These are phyloP conservation scores for Leishmania aethiopica DNA, from an alignment of 208 protist species.

Conservation along the genomic window DNA sequence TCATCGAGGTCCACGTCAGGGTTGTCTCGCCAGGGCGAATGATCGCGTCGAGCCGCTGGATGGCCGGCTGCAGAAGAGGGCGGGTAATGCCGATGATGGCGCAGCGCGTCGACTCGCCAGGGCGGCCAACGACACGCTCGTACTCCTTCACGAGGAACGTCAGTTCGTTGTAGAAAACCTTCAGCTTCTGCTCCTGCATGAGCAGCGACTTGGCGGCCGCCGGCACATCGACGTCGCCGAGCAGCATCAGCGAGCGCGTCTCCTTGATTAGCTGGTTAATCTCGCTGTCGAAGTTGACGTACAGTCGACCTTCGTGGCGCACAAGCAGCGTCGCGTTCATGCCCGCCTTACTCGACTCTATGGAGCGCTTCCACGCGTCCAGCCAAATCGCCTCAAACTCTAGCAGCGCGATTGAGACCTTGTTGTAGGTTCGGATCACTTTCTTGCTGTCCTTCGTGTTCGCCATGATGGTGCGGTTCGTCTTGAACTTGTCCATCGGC, in stretches of 20 bases:
- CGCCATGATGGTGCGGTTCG: conserved; percentile 93
- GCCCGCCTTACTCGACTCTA: conserved; percentile 93
- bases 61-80: conserved; percentile 88
- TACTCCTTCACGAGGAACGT: conserved; percentile 74
- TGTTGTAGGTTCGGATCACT: conserved; percentile 97
- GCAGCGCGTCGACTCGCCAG: conserved; percentile 29
- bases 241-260: conserved; percentile 92
- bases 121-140: conserved; percentile 34
- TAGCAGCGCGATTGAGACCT: conserved; percentile 93
- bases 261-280: conserved; percentile 98
- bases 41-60: conserved; percentile 91
- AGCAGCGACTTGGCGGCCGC: conserved; percentile 86
- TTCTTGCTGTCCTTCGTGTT: conserved; percentile 96
- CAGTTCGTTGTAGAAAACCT: conserved; percentile 95
- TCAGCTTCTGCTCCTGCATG: conserved; percentile 96
- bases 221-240: conserved; percentile 94
- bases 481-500: conserved; percentile 97
- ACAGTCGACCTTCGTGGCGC: conserved; percentile 93
- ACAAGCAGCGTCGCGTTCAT: conserved; percentile 96
- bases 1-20: conserved; percentile 97
- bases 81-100: conserved; percentile 88
- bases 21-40: conserved; percentile 83
- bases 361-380: conserved; percentile 94
- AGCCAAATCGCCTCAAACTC: conserved; percentile 97
- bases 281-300: conserved; percentile 98